These are phyloP conservation scores for Talaromyces sp. DNA, from an alignment of 2,329 filamentous ascomycete species.

Conservation along the genomic window DNA sequence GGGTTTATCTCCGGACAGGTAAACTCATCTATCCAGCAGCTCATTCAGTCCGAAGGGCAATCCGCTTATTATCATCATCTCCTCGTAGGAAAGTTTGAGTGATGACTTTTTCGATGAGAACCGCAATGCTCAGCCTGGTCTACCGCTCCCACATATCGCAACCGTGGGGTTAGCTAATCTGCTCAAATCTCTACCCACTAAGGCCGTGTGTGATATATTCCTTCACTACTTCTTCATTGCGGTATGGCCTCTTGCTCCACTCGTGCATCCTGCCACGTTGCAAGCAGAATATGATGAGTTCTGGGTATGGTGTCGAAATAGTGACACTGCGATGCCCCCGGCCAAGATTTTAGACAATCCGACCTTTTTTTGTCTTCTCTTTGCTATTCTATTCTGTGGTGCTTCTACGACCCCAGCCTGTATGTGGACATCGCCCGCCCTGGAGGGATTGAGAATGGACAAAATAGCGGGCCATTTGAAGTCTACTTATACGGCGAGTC, in stretches of 20 bases:
- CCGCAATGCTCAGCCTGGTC: neutral
- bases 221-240: neutral
- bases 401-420: slow-evolving; percentile 2
- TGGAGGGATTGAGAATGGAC: neutral
- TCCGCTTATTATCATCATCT: neutral
- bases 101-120: slow-evolving; percentile 13
- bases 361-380: slow-evolving; percentile 12
- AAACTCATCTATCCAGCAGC: neutral
- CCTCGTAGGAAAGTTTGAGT: slow-evolving; percentile 10
- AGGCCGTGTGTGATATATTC: slow-evolving; percentile 5
- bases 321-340: neutral
- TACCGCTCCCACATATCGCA: slow-evolving; percentile 9
- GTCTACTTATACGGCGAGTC: slow-evolving; percentile 16
- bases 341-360: slow-evolving; percentile 8
- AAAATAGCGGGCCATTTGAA: slow-evolving; percentile 13
- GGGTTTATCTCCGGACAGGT: slow-evolving; percentile 9
- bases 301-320: slow-evolving; percentile 14
- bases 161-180: neutral
- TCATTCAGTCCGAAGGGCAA: no score
- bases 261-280: slow-evolving; percentile 5
- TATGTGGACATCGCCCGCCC: neutral
- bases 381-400: slow-evolving; percentile 7
- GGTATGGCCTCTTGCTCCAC: slow-evolving; percentile 5
- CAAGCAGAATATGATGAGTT: slow-evolving; percentile 11
- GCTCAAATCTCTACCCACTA: slow-evolving; percentile 6